These are phyloP conservation scores for Smittium culicis DNA, from an alignment of 371 early-diverging fungal genomes.

Conservation along the genomic window DNA sequence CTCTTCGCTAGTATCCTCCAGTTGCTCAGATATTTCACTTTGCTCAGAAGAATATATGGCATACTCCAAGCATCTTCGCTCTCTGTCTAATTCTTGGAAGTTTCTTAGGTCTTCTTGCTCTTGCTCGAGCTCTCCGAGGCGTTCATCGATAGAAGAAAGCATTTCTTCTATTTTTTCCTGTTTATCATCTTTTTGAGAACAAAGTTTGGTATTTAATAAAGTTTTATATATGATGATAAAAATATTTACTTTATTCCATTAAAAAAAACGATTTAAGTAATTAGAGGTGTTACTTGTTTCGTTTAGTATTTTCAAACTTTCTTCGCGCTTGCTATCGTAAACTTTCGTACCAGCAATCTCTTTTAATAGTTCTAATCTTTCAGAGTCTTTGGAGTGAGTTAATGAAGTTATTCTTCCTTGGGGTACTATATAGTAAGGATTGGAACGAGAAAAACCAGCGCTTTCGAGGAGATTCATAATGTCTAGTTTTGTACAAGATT, in stretches of 20 bases:
- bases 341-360: slow-evolving; percentile 97
- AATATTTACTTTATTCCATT: too few relatives aligned
- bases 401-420: slow-evolving; percentile 91
- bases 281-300: slow-evolving; percentile 62
- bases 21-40: slow-evolving; percentile 47
- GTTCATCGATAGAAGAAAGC: slow-evolving; percentile 73
- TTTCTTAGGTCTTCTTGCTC: slow-evolving; percentile 85
- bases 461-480: slow-evolving; percentile 88
- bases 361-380: slow-evolving; percentile 83
- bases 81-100: slow-evolving; percentile 71
- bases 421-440: slow-evolving; percentile 98
- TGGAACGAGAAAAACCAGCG: slow-evolving; percentile 95
- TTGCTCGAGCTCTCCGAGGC: slow-evolving; percentile 75
- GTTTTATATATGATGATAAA: too few relatives aligned
- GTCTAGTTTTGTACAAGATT: slow-evolving; percentile 72
- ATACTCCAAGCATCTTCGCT: slow-evolving; percentile 80
- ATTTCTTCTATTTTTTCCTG: slow-evolving; percentile 81
- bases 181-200: slow-evolving; percentile 65
- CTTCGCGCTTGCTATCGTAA: slow-evolving; percentile 89
- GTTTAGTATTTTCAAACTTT: slow-evolving; percentile 80
- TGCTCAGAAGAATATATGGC: slow-evolving; percentile 82
- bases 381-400: slow-evolving; percentile 84
- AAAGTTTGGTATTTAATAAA: too few relatives aligned
- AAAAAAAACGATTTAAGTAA: too few relatives aligned
- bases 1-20: slow-evolving; percentile 42